phyloP scores from a whole-genome alignment of 2,329 filamentous ascomycete species.

The Drechslerella coelobrocha region DNA sequence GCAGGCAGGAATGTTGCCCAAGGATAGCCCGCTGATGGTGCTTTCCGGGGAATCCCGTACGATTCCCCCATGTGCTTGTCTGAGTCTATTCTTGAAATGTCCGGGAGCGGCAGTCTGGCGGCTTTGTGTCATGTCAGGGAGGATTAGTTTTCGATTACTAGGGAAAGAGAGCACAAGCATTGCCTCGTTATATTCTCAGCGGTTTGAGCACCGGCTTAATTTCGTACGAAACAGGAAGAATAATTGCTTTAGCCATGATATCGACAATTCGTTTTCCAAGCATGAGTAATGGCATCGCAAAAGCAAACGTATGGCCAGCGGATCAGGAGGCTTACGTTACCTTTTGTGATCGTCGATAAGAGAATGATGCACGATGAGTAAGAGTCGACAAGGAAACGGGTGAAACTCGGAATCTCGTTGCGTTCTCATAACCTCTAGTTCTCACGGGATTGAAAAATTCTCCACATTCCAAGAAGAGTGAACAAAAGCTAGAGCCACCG shows the following conservation, averaged over 20 bases:
- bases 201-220: too few species aligned
- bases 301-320: slow-evolving; percentile 1
- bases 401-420: background rate
- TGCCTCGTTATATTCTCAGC: background rate
- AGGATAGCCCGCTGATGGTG: too few species aligned
- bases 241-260: too few species aligned
- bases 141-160: background rate
- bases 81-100: background rate
- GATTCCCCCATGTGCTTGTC: background rate
- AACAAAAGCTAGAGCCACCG: background rate
- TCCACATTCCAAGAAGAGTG: slow-evolving; percentile 7
- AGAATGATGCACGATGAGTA: slow-evolving; percentile 46
- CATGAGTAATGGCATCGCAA: slow-evolving; percentile 34
- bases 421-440: slow-evolving; percentile 7
- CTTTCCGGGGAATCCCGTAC: background rate
- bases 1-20: background rate
- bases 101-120: background rate
- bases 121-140: background rate
- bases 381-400: slow-evolving; percentile 4
- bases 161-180: background rate
- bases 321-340: slow-evolving; percentile 18
- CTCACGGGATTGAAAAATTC: slow-evolving; percentile 1
- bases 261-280: too few species aligned
- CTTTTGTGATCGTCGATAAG: slow-evolving; percentile 21
- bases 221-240: too few species aligned